Base-by-base conservation (phyloP, 2,329 filamentous ascomycete genomes). In the Blastomyces parvus region DNA sequence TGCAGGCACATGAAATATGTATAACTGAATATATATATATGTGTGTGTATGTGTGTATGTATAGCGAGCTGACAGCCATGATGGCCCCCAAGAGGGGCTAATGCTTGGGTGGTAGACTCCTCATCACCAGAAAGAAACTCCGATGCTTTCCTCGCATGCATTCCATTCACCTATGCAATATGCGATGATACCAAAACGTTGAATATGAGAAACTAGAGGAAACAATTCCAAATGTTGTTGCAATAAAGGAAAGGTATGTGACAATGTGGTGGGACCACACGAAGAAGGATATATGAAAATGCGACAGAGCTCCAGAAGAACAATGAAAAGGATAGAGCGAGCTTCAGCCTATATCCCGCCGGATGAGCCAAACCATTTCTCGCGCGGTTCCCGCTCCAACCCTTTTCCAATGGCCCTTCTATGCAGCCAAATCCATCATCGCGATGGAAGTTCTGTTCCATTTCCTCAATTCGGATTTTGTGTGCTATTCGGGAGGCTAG, bases 61-160 rank as follows among this genome's bases (percentile, higher is more conserved):
- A 48, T 59, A 22, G 44, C 58, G 44, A 59, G 30, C 42, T 46
- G 42, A 59, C 58, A 25, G 48, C 58, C 40, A 48, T 46, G 44
- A 48, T 42, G 25, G 14, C 19, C 42, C 58, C 19, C 6, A n/a
- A 17, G 9, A 17, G 27, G 7, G 17, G 42, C 25, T 13, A 27
- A 48, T 59, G 42, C 17, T 36, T 25, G 58, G 58, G n/a, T 33
- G 25, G 25, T 50, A 48, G n/a, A 59, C n/a, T 48, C 42, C 42
- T 36, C 58, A 22, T 59, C 42, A 59, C 58, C 42, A 33, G 50
- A 42, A 59, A 17, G 14, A 48, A 48, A 48, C 38, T 19, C 56
- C 38, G 11, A 46, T 33, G 25, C 22, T 48, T 27, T 36, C 58
- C 22, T 22, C 56, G 22, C 38, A 59, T 46, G 56, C 42, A n/a